Conservation (phyloP, 306 rosid species). For the Carpinus viminea region DNA sequence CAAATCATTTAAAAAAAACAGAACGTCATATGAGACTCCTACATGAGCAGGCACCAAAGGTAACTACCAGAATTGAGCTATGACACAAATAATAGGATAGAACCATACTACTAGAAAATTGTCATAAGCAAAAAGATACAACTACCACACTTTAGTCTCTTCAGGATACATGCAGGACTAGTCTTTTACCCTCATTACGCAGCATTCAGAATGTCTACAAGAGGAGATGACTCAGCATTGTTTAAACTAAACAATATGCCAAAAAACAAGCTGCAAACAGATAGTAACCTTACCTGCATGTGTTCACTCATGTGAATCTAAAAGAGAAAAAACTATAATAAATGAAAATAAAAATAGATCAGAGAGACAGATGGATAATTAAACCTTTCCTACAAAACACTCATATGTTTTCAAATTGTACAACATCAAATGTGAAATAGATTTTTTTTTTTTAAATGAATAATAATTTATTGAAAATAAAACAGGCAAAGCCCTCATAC, state of each 20-base stretch:
- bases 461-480: no score
- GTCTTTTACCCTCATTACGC: neutral
- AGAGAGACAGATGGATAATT: slow-evolving; percentile 4
- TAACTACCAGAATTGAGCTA: neutral
- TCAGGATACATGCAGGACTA: neutral
- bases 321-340: neutral
- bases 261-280: neutral
- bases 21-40: neutral
- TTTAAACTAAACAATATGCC: neutral
- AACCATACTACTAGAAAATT: neutral
- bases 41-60: neutral
- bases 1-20: neutral
- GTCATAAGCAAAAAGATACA: neutral
- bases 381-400: slow-evolving; percentile 10
- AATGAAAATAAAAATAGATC: neutral
- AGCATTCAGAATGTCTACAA: neutral
- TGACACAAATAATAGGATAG: neutral
- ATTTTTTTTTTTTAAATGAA: no score
- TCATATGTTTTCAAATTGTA: slow-evolving; percentile 15
- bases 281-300: neutral
- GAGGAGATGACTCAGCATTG: neutral
- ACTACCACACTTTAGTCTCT: neutral
- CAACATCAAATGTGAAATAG: neutral
- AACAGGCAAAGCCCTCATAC: no score
- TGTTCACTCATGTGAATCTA: neutral